Base-by-base conservation (phyloP, 2,329 filamentous ascomycete genomes). In the Sarocladiaceae sp. region DNA sequence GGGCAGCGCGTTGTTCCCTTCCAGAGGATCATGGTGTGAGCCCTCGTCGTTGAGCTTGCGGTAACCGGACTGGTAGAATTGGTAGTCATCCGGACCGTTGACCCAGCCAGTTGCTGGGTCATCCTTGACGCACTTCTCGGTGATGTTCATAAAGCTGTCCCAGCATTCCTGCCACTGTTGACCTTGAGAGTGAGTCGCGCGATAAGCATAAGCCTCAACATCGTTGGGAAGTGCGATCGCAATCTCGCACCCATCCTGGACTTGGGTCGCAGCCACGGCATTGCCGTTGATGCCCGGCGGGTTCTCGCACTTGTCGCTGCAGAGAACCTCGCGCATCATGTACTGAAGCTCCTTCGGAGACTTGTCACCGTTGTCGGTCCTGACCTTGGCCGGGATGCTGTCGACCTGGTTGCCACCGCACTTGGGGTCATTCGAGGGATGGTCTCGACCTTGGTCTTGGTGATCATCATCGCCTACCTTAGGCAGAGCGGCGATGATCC, bases 81-180 rank as follows among this genome's bases (percentile, higher is more conserved):
- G 37, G 37, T 22, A 40, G 17, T 40, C 37, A 10, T 40, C 37
- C 6, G 37, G 37, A 7, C 37, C 37, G 18, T 40, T 40, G 37
- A 40, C 37, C 37, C 37, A 40, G 37, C 37, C 37, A 7, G 37
- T 40, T 7, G 37, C 37, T 8, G 37, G 37, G 18, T 40, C 37
- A 40, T 40, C 37, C 37, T 40, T 40, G 37, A 40, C 37, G 37
- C 37, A 40, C 37, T 40, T 40, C 18, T 40, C 37, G 17, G 37
- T 40, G 37, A 40, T 40, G 18, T 40, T 40, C 17, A 20, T 20
- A 20, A 40, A 40, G 37, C 37, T 40, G 37, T 40, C 37, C 37
- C 37, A 40, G 18, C 37, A 40, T 6, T 40, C 37, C 18, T 40
- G 37, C 37, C 37, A 40, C 17, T 40, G 37, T 6, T 4, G 8